These are phyloP conservation scores for Aschersonia sp. DNA, from an alignment of 2,329 filamentous ascomycete species.

Conservation along the genomic window DNA sequence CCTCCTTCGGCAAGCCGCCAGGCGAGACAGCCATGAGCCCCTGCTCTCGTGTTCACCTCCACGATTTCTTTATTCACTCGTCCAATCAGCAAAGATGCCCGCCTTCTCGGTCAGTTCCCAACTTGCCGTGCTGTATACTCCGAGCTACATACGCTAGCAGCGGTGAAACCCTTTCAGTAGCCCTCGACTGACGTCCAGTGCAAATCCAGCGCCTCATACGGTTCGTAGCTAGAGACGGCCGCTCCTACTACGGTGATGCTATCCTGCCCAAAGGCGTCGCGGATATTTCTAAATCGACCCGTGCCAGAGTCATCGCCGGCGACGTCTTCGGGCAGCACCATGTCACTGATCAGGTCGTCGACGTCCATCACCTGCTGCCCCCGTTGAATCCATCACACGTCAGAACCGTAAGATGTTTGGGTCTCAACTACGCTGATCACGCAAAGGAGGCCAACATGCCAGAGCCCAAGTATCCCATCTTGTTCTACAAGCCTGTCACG, in stretches of 20 bases:
- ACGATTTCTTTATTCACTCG: neutral
- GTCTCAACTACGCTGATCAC: slow-evolving; percentile 59
- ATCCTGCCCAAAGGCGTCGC: slow-evolving; percentile 46
- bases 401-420: slow-evolving; percentile 52
- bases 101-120: neutral
- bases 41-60: neutral
- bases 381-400: slow-evolving; percentile 50
- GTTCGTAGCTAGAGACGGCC: slow-evolving; percentile 57
- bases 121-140: too few relatives aligned
- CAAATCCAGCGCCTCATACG: slow-evolving; percentile 49
- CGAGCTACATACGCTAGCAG: too few relatives aligned
- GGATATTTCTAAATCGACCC: slow-evolving; percentile 45
- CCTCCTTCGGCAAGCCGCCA: too few relatives aligned
- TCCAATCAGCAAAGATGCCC: neutral
- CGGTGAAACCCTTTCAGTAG: too few relatives aligned
- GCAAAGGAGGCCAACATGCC: slow-evolving; percentile 56
- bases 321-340: slow-evolving; percentile 41
- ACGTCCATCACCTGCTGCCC: slow-evolving; percentile 41
- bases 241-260: slow-evolving; percentile 60
- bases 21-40: too few relatives aligned
- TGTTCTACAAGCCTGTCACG: slow-evolving; percentile 53
- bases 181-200: neutral
- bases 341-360: slow-evolving; percentile 46
- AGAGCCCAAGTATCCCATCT: slow-evolving; percentile 54
- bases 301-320: slow-evolving; percentile 48